Conservation (phyloP, 2,329 filamentous ascomycete species). For the Pochonia chlamydosporia region DNA sequence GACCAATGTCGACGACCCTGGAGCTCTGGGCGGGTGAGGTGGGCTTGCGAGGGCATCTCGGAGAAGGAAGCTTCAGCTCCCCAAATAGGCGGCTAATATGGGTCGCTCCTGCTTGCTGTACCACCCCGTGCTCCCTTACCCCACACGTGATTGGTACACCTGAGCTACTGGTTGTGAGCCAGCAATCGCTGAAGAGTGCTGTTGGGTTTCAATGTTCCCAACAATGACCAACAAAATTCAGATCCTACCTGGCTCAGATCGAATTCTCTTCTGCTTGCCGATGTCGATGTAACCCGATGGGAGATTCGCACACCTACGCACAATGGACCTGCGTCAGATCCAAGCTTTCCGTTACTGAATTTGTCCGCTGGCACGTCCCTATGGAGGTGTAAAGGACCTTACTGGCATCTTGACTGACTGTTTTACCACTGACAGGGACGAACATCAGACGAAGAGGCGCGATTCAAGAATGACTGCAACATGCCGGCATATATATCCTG, state of each 20-base stretch:
- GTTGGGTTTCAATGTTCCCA: too few species aligned
- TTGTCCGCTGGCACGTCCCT: too few species aligned
- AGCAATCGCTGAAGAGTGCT: background rate
- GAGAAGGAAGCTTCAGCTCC: background rate
- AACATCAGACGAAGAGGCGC: background rate
- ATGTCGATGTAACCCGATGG: too few species aligned
- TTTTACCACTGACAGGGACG: too few species aligned
- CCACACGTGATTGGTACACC: constrained; percentile 5
- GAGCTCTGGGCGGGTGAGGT: constrained; percentile 34
- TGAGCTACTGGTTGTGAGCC: background rate
- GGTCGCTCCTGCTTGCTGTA: background rate
- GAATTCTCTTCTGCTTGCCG: too few species aligned
- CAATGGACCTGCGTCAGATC: too few species aligned
- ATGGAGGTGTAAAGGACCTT: too few species aligned
- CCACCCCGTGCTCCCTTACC: background rate
- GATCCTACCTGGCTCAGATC: too few species aligned
- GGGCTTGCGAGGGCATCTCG: constrained; percentile 7
- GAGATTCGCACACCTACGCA: too few species aligned
- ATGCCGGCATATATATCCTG: background rate
- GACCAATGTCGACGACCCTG: constrained; percentile 39
- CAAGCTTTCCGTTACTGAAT: too few species aligned
- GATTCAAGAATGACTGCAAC: background rate
- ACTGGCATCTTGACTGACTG: background rate
- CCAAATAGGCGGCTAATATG: background rate
- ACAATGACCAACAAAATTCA: too few species aligned